Evolutionary conservation across 2,329 filamentous ascomycete species (phyloP).

Genomic region (Penicillium sp.): DNA sequence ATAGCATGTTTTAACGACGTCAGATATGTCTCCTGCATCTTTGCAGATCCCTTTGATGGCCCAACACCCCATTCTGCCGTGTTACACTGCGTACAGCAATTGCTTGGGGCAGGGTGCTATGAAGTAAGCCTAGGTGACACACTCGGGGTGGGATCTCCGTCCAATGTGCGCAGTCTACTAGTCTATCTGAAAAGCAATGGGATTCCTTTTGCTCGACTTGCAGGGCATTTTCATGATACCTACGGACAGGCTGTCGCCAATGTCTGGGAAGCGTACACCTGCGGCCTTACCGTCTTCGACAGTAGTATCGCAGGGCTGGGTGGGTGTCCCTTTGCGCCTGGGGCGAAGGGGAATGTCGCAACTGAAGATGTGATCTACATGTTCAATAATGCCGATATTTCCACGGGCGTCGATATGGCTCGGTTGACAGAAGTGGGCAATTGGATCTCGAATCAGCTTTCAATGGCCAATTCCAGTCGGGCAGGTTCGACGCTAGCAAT

Average conservation of each 20-base stretch:
- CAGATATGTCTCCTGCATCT: slow-evolving; percentile 48
- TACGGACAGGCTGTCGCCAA: slow-evolving; percentile 87
- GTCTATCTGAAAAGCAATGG: slow-evolving; percentile 48
- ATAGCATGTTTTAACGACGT: neutral
- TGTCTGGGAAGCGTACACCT: slow-evolving; percentile 74
- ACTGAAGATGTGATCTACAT: slow-evolving; percentile 85
- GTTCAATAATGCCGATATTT: slow-evolving; percentile 63
- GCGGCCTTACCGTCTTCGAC: slow-evolving; percentile 79
- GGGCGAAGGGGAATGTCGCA: slow-evolving; percentile 83
- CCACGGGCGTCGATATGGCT: slow-evolving; percentile 70
- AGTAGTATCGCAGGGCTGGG: slow-evolving; percentile 79
- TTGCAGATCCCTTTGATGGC: slow-evolving; percentile 55
- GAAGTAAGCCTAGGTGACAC: slow-evolving; percentile 91
- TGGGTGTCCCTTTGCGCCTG: slow-evolving; percentile 83
- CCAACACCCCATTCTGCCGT: slow-evolving; percentile 56
- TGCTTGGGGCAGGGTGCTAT: slow-evolving; percentile 86
- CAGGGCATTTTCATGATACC: slow-evolving; percentile 88
- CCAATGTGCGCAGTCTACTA: slow-evolving; percentile 37
- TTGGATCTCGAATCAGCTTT: slow-evolving; percentile 66
- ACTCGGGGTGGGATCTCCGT: slow-evolving; percentile 78
- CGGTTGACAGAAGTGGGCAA: slow-evolving; percentile 69
- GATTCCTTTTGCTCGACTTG: slow-evolving; percentile 70
- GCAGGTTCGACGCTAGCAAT: slow-evolving; percentile 25
- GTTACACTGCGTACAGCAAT: slow-evolving; percentile 56
- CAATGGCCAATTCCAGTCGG: slow-evolving; percentile 26